These are phyloP conservation scores for Russula dissimulans DNA, from an alignment of 768 basidiomycete genomes.

Conservation along the genomic window DNA sequence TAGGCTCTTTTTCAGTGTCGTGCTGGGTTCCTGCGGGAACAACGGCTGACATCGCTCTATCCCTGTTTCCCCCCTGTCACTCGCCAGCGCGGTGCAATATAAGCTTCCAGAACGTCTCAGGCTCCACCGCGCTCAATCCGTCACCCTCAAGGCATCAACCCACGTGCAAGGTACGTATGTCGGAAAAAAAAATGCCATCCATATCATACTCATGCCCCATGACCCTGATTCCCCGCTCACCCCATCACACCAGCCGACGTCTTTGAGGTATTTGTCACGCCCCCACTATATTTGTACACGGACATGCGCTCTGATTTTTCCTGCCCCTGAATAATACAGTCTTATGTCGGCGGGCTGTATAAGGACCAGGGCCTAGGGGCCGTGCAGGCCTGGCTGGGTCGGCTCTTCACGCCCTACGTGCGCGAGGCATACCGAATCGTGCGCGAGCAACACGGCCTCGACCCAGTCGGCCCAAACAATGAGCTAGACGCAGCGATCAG, in stretches of 20 bases:
- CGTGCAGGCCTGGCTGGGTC: constrained; percentile 50
- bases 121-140: constrained; percentile 63
- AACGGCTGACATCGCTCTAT: background rate
- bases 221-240: constrained; percentile 4
- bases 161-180: constrained; percentile 57
- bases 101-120: constrained; percentile 50
- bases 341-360: constrained; percentile 74
- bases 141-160: constrained; percentile 57
- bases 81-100: constrained; percentile 51
- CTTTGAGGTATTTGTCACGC: constrained; percentile 48
- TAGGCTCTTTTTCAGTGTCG: constrained; percentile 21
- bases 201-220: background rate
- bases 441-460: constrained; percentile 58
- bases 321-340: constrained; percentile 30
- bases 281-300: background rate
- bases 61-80: background rate
- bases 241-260: constrained; percentile 48
- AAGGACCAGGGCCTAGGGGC: constrained; percentile 54
- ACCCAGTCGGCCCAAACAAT: constrained; percentile 31
- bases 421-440: constrained; percentile 52
- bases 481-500: constrained; percentile 21
- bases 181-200: background rate
- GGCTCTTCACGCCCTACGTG: constrained; percentile 56
- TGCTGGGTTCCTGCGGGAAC: background rate
- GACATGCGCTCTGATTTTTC: background rate